Base-by-base conservation (phyloP, 2,329 filamentous ascomycete genomes). In the Penicillium sp. region DNA sequence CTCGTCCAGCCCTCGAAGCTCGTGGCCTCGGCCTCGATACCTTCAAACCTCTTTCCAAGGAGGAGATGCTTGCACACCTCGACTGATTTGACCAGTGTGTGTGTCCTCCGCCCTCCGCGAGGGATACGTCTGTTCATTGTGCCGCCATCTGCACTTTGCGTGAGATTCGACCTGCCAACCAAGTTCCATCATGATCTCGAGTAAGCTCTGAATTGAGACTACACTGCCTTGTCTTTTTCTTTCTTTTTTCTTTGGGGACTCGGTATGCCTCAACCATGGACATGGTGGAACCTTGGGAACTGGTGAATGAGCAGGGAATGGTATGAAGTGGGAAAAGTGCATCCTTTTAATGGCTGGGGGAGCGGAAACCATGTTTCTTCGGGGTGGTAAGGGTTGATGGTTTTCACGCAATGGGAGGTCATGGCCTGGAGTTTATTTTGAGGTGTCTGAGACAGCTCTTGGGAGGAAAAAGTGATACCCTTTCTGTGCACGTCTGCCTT, bases 51-150 rank as follows among this genome's bases (percentile, higher is more conserved):
- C 83, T 99, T 81, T 82, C 89, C 71, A 96, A 92, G 82, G 89
- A 94, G 71, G 91, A 97, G 76, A 97, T 99, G 94, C 91, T 96
- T 81, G 94, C 94, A 59, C 91, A 93, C 77, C 83, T 99, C 78
- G 94, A 99, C 80, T 99, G 89, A 93, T 78, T 73, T 69, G 70
- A 70, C 27, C 21, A 61, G 57, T 47, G 62, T 60, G 62, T 61
- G 62, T 61, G 61, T 64, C 66, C 66, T 60, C 73, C 64, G 75
- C 65, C 66, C 66, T 60, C 73, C 64, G 75, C 66, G 73, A 77
- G 69, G 63, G 69, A 68, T 62, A 76, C 65, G 68, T 72, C 64
- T 73, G 67, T 53, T 53, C 31, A 39, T 72, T 72, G 70, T 72
- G 69, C 70, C 71, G 66, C 68, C 63, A 65, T 61, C 65, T 70